Evolutionary conservation across 2,329 filamentous ascomycete genomes (phyloP).

Genomic region (Apiospora koreana): DNA sequence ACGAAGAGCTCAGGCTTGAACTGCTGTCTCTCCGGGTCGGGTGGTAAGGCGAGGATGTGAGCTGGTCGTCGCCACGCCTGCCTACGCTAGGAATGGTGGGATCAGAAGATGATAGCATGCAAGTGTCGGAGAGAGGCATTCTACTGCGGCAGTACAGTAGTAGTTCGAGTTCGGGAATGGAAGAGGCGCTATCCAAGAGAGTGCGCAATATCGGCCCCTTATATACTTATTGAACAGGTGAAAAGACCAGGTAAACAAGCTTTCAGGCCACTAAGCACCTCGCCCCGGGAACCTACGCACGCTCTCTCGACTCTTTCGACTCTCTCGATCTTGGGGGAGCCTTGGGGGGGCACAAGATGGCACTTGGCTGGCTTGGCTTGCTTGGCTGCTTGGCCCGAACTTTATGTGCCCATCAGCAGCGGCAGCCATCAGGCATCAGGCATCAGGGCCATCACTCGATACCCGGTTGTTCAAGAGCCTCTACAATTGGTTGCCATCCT

Average conservation of each 20-base stretch:
- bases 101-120: background rate
- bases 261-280: background rate
- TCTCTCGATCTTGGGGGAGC: background rate
- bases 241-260: background rate
- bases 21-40: background rate
- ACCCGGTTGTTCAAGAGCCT: background rate
- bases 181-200: background rate
- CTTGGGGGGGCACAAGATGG: background rate
- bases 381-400: constrained; percentile 2
- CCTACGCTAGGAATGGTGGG: background rate
- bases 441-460: background rate
- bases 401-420: background rate
- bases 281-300: background rate
- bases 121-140: constrained; percentile 1
- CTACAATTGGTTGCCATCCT: background rate
- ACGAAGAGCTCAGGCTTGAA: background rate
- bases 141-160: background rate
- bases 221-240: background rate
- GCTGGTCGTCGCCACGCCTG: constrained; percentile 1
- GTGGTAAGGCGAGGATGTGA: background rate
- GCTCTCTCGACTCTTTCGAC: no score
- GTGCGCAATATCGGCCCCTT: background rate
- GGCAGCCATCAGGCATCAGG: no score
- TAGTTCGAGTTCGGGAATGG: background rate
- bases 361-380: background rate